Conservation (phyloP, 2,329 filamentous ascomycete genomes). For the Ilyonectria sp. region DNA sequence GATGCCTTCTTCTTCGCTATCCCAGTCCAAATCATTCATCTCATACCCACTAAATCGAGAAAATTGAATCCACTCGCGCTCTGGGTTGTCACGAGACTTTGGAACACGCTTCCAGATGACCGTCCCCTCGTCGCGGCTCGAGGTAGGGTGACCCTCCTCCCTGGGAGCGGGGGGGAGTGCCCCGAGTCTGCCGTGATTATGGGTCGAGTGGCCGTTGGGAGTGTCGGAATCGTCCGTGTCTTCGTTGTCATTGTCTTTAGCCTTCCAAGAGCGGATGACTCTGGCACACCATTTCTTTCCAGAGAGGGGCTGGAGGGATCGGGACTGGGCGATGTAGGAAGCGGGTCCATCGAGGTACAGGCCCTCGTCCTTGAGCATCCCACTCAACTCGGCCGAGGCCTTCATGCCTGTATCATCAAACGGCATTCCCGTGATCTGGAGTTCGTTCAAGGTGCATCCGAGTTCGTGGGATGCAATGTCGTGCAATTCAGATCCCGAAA, state of each 20-base stretch:
- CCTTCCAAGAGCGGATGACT: slow-evolving; percentile 63
- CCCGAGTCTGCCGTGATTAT: slow-evolving; percentile 50
- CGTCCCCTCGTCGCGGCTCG: slow-evolving; percentile 57
- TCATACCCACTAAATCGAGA: slow-evolving; percentile 57
- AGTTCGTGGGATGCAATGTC: slow-evolving; percentile 69
- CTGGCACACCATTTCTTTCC: slow-evolving; percentile 59
- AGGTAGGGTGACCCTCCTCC: slow-evolving; percentile 61
- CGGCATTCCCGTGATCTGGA: slow-evolving; percentile 67
- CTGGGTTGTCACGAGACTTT: slow-evolving; percentile 54
- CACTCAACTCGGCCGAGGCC: slow-evolving; percentile 63
- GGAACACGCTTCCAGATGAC: slow-evolving; percentile 69
- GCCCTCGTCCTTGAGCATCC: slow-evolving; percentile 68
- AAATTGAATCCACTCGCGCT: slow-evolving; percentile 66
- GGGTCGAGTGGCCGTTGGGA: slow-evolving; percentile 38
- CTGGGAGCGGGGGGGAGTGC: slow-evolving; percentile 58
- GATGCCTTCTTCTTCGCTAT: slow-evolving; percentile 54
- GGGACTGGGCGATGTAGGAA: slow-evolving; percentile 59
- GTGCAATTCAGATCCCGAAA: slow-evolving; percentile 64
- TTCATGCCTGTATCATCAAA: slow-evolving; percentile 64
- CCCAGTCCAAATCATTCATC: slow-evolving; percentile 51
- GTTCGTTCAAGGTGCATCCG: slow-evolving; percentile 67
- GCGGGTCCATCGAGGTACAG: slow-evolving; percentile 64
- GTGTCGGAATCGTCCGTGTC: slow-evolving; percentile 48
- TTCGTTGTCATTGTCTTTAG: slow-evolving; percentile 43
- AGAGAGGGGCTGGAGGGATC: slow-evolving; percentile 56